Conservation (phyloP, 2,329 filamentous ascomycete genomes). For the Cytospora paraplurivora region DNA sequence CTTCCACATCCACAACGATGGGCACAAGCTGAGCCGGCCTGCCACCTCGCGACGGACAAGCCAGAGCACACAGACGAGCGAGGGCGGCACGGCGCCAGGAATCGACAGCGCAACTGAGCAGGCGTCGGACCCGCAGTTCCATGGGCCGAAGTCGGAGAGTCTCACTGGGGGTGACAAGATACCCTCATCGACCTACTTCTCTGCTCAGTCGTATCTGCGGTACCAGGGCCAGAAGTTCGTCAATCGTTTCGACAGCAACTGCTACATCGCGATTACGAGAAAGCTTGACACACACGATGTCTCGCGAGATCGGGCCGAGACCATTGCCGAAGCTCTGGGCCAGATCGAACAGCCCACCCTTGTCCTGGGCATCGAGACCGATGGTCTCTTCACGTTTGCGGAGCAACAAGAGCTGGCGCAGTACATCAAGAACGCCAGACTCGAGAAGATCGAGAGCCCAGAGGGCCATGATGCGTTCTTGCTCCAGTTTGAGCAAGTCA, state of each 20-base stretch:
- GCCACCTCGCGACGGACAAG: conserved; percentile 52
- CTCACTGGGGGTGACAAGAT: conserved; percentile 54
- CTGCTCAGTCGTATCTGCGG: conserved; percentile 93
- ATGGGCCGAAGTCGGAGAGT: conserved; percentile 59
- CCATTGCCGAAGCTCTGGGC: conserved; percentile 73
- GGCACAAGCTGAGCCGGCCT: conserved; percentile 65
- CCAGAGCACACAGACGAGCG: conserved; percentile 31
- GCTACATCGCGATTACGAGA: conserved; percentile 97
- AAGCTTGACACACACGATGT: conserved; percentile 98
- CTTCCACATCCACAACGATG: conserved; percentile 82
- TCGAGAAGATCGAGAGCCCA: conserved; percentile 88
- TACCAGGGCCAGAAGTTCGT: conserved; percentile 98
- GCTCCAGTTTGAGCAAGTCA: conserved; percentile 96
- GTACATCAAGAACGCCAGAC: conserved; percentile 72
- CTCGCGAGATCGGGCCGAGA: conserved; percentile 70
- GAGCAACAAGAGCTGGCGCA: conserved; percentile 92
- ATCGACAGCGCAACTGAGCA: conserved; percentile 30
- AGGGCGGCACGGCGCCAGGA: conserved; percentile 9
- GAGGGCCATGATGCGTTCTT: conserved; percentile 97
- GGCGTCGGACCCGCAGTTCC: conserved; percentile 68
- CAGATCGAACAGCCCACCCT: conserved; percentile 87
- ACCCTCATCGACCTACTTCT: conserved; percentile 84
- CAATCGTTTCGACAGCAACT: conserved; percentile 95
- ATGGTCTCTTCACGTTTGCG: conserved; percentile 94
- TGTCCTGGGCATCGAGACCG: conserved; percentile 91